A percentile compares a stretch with the other conserved stretches of the same genome.
Conservation (phyloP, 1,284 basidiomycete species). For the Cutaneotrichosporon daszewskae region DNA sequence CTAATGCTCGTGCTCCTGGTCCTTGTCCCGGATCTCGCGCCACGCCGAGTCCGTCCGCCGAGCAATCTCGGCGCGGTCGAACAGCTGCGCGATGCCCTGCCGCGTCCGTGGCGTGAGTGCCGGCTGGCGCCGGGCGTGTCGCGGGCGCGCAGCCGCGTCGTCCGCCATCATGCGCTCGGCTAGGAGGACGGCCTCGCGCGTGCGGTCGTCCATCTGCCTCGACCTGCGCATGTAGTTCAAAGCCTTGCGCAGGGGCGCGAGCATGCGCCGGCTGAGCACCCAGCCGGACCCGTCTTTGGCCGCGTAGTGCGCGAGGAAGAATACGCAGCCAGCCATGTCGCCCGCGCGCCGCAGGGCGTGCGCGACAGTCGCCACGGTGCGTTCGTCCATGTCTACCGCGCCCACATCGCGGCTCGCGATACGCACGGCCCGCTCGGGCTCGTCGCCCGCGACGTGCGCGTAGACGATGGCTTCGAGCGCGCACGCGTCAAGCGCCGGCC, state of each 20-base stretch:
- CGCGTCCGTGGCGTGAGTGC: conserved; percentile 1
- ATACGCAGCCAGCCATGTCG: conserved; percentile 11
- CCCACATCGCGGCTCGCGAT: conserved; percentile 8
- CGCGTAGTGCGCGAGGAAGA: conserved; percentile 12
- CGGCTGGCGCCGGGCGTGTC: not conserved
- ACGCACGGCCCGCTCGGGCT: conserved; percentile 1
- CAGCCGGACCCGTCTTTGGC: not conserved
- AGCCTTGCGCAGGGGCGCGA: conserved; percentile 2
- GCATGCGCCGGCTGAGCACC: conserved; percentile 5
- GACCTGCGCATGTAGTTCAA: conserved; percentile 6
- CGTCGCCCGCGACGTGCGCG: not conserved
- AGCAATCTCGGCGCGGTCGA: too few species aligned
- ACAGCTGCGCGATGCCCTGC: not conserved
- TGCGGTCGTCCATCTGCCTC: not conserved
- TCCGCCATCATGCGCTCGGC: conserved; percentile 11
- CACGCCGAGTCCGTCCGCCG: too few species aligned
- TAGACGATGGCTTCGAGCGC: conserved; percentile 7
- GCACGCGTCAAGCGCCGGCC: conserved; percentile 3
- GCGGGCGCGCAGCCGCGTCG: conserved; percentile 6
- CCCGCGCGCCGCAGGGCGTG: conserved; percentile 5
- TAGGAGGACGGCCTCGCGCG: conserved; percentile 1
- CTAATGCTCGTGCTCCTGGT: too few species aligned
- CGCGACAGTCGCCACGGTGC: conserved; percentile 6
- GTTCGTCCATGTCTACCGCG: conserved; percentile 5
- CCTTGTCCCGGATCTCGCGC: too few species aligned